These are phyloP conservation scores for Sporisorium reilianum DNA, from an alignment of 1,284 basidiomycete genomes.

Conservation along the genomic window DNA sequence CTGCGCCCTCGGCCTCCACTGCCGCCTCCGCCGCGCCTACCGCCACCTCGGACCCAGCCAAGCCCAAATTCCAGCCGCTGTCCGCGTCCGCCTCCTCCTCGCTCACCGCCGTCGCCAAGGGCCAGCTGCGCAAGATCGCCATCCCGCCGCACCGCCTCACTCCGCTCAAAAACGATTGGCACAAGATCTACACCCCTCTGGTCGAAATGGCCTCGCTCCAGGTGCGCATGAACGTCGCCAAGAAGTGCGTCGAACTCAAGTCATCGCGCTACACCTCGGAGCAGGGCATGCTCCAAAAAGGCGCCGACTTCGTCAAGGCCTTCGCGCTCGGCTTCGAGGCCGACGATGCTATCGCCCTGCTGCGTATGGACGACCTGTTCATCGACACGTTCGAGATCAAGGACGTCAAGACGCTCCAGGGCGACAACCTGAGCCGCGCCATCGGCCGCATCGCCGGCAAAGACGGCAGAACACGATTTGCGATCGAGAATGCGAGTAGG, in stretches of 20 bases:
- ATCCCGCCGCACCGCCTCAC: slow-evolving; percentile 98
- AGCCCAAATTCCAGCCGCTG: slow-evolving; percentile 37
- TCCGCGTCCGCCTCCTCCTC: slow-evolving; percentile 15
- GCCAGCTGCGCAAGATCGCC: slow-evolving; percentile 73
- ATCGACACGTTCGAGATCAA: slow-evolving; percentile 98
- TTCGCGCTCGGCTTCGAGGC: slow-evolving; percentile 87
- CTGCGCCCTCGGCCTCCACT: slow-evolving; percentile 6
- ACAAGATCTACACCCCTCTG: slow-evolving; percentile 94
- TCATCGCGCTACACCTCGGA: slow-evolving; percentile 86
- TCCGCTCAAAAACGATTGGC: slow-evolving; percentile 96
- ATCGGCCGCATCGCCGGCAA: slow-evolving; percentile 98
- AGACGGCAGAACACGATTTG: slow-evolving; percentile 97
- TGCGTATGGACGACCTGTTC: slow-evolving; percentile 95
- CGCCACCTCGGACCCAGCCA: background rate
- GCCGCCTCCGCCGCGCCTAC: background rate
- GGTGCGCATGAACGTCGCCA: slow-evolving; percentile 93
- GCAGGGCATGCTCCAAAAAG: slow-evolving; percentile 81
- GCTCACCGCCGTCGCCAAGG: slow-evolving; percentile 46
- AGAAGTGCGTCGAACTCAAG: slow-evolving; percentile 91
- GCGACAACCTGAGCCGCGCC: slow-evolving; percentile 93
- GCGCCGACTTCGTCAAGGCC: slow-evolving; percentile 97
- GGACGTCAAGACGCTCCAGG: slow-evolving; percentile 96
- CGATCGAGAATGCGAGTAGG: slow-evolving; percentile 95
- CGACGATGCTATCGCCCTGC: slow-evolving; percentile 92
- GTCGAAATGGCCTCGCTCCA: slow-evolving; percentile 94